These are phyloP conservation scores for Podospora pseudoanserina DNA, from an alignment of 495 filamentous ascomycete genomes.

Conservation along the genomic window DNA sequence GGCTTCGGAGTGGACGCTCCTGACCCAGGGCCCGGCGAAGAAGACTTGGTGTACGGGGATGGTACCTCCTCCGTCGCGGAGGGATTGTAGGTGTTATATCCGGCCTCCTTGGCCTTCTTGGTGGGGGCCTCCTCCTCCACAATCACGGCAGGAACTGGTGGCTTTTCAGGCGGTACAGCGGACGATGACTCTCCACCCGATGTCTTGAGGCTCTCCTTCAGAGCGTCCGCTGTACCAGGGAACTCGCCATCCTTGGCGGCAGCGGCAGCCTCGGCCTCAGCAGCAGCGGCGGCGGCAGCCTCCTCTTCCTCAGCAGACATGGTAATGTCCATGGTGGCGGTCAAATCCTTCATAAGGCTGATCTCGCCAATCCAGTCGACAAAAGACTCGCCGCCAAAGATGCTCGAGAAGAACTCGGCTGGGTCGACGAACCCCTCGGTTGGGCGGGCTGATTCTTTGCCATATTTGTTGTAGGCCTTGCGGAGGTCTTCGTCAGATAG, in stretches of 20 bases:
- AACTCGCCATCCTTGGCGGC: slow-evolving; percentile 42
- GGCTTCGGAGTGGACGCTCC: slow-evolving; percentile 57
- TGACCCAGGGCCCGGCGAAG: slow-evolving; percentile 51
- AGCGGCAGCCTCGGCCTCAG: slow-evolving; percentile 56
- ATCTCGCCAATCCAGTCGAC: slow-evolving; percentile 88
- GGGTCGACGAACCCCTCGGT: slow-evolving; percentile 92
- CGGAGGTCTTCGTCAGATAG: slow-evolving; percentile 82
- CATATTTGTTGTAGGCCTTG: slow-evolving; percentile 90
- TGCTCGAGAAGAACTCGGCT: slow-evolving; percentile 96
- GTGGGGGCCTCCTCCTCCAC: slow-evolving; percentile 40
- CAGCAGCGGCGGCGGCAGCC: slow-evolving; percentile 30
- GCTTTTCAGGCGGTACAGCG: slow-evolving; percentile 29
- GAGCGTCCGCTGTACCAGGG: slow-evolving; percentile 45
- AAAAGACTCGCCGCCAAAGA: slow-evolving; percentile 97
- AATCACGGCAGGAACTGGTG: slow-evolving; percentile 31
- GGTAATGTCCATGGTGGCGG: slow-evolving; percentile 86
- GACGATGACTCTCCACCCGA: slow-evolving; percentile 24
- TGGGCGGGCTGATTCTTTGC: slow-evolving; percentile 87
- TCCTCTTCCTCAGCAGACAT: slow-evolving; percentile 65
- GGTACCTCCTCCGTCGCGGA: slow-evolving; percentile 13
- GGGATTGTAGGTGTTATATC: slow-evolving; percentile 11
- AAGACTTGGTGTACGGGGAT: slow-evolving; percentile 23
- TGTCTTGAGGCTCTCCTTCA: slow-evolving; percentile 47
- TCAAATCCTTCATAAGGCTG: slow-evolving; percentile 86
- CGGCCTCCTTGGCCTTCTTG: neutral